Evolutionary conservation across 805 yeast species (phyloP).

Genomic region (Nakazawaea ambrosiae): DNA sequence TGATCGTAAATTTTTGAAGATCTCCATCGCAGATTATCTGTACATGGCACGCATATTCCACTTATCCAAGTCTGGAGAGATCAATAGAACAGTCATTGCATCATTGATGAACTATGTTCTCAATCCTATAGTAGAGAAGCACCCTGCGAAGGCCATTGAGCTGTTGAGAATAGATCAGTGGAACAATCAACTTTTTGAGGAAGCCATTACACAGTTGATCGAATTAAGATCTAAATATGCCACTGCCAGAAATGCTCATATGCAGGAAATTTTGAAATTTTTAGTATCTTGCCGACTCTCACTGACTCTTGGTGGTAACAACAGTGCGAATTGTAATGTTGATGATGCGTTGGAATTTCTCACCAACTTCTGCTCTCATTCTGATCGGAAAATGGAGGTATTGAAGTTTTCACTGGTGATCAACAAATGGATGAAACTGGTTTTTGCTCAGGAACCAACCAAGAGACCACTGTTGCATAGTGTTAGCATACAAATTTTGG

Average conservation of each 20-base stretch:
- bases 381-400: background rate
- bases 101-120: slow-evolving; percentile 3
- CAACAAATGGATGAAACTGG: background rate
- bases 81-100: background rate
- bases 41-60: slow-evolving; percentile 2
- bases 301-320: too few relatives aligned
- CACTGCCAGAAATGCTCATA: background rate
- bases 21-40: slow-evolving; percentile 1
- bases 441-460: too few relatives aligned
- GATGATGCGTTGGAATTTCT: background rate
- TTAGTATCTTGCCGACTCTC: too few relatives aligned
- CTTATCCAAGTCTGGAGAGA: background rate
- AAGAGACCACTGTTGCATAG: too few relatives aligned
- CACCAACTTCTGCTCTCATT: too few relatives aligned
- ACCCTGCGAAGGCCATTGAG: slow-evolving; percentile 5
- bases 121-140: slow-evolving; percentile 8
- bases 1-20: slow-evolving; percentile 4
- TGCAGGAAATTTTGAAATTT: background rate
- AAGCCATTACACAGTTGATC: background rate
- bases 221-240: slow-evolving; percentile 1
- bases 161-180: slow-evolving; percentile 4
- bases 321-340: too few relatives aligned
- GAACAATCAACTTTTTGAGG: slow-evolving; percentile 1
- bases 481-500: background rate
- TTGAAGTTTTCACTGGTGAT: background rate